phyloP scores from a whole-genome alignment of 2,329 filamentous ascomycete species.

The Fusarium annulatum region DNA sequence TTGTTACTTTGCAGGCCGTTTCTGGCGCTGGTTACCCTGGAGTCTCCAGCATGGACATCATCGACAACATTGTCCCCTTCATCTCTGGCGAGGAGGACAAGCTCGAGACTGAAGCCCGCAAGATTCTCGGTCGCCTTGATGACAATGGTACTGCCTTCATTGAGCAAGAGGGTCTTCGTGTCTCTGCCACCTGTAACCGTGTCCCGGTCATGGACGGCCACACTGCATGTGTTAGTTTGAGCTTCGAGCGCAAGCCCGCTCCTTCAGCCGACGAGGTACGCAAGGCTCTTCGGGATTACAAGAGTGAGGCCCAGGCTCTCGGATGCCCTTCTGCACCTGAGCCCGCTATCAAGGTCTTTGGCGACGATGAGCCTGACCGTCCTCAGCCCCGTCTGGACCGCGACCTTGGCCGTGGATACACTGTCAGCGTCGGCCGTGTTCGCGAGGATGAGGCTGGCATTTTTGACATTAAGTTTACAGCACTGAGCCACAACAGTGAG shows the following conservation, averaged over 20 bases:
- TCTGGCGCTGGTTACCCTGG: constrained; percentile 93
- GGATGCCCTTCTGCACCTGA: constrained; percentile 88
- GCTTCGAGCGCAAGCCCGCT: constrained; percentile 79
- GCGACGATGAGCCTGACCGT: constrained; percentile 79
- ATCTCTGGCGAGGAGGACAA: constrained; percentile 97
- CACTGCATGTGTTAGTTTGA: constrained; percentile 90
- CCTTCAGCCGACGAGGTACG: constrained; percentile 82
- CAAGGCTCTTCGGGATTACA: constrained; percentile 82
- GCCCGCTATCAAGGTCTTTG: constrained; percentile 84
- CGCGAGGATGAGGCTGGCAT: constrained; percentile 87
- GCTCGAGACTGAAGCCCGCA: constrained; percentile 91
- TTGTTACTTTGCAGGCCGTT: constrained; percentile 95
- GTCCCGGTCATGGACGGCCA: constrained; percentile 97
- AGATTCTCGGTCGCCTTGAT: constrained; percentile 87
- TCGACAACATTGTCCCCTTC: constrained; percentile 96
- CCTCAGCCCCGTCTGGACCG: constrained; percentile 93
- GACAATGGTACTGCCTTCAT: constrained; percentile 77
- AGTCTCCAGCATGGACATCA: constrained; percentile 92
- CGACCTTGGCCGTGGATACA: constrained; percentile 86
- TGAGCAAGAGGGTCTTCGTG: constrained; percentile 77
- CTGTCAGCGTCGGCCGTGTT: constrained; percentile 89
- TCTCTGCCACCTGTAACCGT: constrained; percentile 91
- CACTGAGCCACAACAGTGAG: constrained; percentile 82
- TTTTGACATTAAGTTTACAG: constrained; percentile 95
- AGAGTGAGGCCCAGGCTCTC: constrained; percentile 82